Base-by-base conservation (phyloP, 2,329 filamentous ascomycete genomes). In the Septoria petroselini region DNA sequence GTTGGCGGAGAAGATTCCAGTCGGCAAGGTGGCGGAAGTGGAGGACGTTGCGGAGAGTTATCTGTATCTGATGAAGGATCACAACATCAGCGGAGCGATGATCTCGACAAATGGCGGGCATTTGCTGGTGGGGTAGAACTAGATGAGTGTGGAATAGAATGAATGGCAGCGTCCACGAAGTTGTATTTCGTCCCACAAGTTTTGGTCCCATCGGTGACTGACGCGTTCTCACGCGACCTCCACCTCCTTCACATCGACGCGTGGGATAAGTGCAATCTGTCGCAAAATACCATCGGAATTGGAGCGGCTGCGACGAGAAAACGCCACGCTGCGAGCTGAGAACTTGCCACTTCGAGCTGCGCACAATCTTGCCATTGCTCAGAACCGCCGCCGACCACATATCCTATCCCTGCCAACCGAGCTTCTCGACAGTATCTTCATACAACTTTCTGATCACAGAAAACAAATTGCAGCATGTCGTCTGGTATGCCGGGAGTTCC, bases 31-130 rank as follows among this genome's bases (percentile, higher is more conserved):
- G 3, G 72, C 65, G 1, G 54, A 53, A 40, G 63, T 68, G 7
- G 70, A 72, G 53, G 72, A 75, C 59, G 64, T 75, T 27, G 69
- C 70, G 3, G 74, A 78, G 67, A 68, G 65, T 27, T 79, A 72
- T 65, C 52, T 79, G 45, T 76, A 71, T 57, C 58, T 70, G 17
- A 67, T 79, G 68, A 72, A 63, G 62, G 75, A 77, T 63, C 48
- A 58, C 50, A 76, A 76, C 61, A 61, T 72, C 21, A 71, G 71
- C 14, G 76, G 74, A 4, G 67, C 63, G 23, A 65, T 75, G 53
- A 63, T 77, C 15, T 62, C 65, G 51, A 72, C 72, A 6, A 58
- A 52, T 52, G 59, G 62, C 7, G 62, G 62, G n/a, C 31, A 45
- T 54, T 50, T 64, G 50, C 39, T 64, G 27, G 55, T 60, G 3